Conservation (phyloP, 2,329 filamentous ascomycete species). For the Epichloe sylvatica region DNA sequence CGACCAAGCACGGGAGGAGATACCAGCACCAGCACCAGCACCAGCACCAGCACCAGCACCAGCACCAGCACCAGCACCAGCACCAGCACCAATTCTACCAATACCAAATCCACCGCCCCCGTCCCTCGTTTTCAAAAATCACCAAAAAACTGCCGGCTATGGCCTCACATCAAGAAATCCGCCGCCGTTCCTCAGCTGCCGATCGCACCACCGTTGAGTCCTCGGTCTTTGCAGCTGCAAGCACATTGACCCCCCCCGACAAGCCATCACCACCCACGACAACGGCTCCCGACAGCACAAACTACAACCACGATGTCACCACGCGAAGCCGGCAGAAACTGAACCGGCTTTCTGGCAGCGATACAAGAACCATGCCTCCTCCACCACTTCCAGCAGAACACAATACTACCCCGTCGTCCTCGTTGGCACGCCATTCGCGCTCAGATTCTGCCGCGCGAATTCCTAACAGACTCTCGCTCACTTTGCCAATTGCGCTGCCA, state of each 20-base stretch:
- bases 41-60: conserved; percentile 1
- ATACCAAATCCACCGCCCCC: neutral
- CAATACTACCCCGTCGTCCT: conserved; percentile 25
- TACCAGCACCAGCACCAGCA: conserved; percentile 1
- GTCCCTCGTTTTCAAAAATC: conserved; percentile 10
- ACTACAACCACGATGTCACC: neutral
- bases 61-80: neutral
- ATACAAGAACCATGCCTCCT: conserved; percentile 18
- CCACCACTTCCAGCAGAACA: conserved; percentile 23
- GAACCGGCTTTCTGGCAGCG: neutral
- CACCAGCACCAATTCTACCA: conserved; percentile 14
- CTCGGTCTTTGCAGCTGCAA: conserved; percentile 9
- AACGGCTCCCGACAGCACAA: conserved; percentile 2
- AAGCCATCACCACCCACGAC: conserved; percentile 2
- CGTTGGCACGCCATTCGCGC: conserved; percentile 31
- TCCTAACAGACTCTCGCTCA: conserved; percentile 45
- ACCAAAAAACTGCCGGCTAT: conserved; percentile 17
- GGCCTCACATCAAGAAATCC: conserved; percentile 24
- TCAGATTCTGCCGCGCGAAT: conserved; percentile 41
- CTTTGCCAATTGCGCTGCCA: conserved; percentile 45
- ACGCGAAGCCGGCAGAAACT: neutral
- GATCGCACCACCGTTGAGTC: conserved; percentile 20
- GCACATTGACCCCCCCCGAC: conserved; percentile 12
- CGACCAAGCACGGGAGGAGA: conserved; percentile 19
- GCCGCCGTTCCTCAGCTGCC: conserved; percentile 26